A percentile compares a stretch with the other conserved stretches of the same genome.
These are phyloP conservation scores for Paramarasmius palmivorus DNA, from an alignment of 1,284 basidiomycete species.

Conservation along the genomic window DNA sequence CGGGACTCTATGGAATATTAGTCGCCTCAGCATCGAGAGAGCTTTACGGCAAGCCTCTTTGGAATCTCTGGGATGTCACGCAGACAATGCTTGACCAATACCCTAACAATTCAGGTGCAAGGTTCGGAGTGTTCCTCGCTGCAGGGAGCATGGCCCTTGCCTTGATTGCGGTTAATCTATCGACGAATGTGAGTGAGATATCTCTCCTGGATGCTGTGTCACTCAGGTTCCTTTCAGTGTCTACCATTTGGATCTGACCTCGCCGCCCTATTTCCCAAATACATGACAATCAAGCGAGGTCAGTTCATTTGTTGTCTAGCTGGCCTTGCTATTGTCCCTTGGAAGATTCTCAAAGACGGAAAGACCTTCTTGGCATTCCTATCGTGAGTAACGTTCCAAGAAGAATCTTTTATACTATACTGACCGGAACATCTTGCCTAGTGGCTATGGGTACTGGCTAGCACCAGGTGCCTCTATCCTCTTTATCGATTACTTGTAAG, in stretches of 20 bases:
- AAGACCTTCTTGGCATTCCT: conserved; percentile 14
- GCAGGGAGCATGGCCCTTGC: conserved; percentile 23
- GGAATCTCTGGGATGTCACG: conserved; percentile 19
- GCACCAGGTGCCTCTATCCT: conserved; percentile 17
- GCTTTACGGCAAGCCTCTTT: conserved; percentile 13
- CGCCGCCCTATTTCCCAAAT: conserved; percentile 22
- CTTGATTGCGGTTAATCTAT: conserved; percentile 22
- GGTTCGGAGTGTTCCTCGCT: conserved; percentile 23
- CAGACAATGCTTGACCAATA: conserved; percentile 18
- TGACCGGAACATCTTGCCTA: conserved; percentile 5
- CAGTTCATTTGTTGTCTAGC: conserved; percentile 23
- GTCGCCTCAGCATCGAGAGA: conserved; percentile 21
- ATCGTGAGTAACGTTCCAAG: conserved; percentile 4
- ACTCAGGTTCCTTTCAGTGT: conserved; percentile 1
- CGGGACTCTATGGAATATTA: conserved; percentile 25
- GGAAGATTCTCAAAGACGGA: conserved; percentile 17
- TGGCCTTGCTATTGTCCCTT: conserved; percentile 24
- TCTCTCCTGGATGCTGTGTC: background rate
- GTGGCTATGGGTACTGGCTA: conserved; percentile 18
- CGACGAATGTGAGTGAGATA: conserved; percentile 20
- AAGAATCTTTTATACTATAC: background rate
- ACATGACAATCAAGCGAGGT: conserved; percentile 24
- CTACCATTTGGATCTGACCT: conserved; percentile 26
- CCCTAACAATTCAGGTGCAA: conserved; percentile 16
- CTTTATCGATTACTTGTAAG: conserved; percentile 16